Conservation (phyloP, 2,329 filamentous ascomycete species). For the Cercospora zeae-maydis region DNA sequence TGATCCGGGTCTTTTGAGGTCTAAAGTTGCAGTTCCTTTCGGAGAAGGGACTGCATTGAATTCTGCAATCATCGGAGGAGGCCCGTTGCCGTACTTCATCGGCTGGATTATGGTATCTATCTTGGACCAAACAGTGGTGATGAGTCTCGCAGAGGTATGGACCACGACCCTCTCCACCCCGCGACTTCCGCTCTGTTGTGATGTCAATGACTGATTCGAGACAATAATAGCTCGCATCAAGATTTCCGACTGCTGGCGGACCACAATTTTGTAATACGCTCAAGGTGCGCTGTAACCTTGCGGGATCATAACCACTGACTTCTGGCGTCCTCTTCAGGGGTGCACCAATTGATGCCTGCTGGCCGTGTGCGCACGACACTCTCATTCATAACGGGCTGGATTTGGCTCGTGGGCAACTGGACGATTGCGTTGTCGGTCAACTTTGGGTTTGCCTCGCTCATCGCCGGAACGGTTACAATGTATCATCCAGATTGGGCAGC, state of each 20-base stretch:
- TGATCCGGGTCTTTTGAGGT: background rate
- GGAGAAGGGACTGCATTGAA: slow-evolving; percentile 55
- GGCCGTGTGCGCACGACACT: background rate
- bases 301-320: background rate
- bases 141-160: slow-evolving; percentile 55
- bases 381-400: slow-evolving; percentile 67
- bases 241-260: slow-evolving; percentile 72
- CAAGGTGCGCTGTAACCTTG: background rate
- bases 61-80: slow-evolving; percentile 57
- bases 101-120: slow-evolving; percentile 65
- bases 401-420: slow-evolving; percentile 72
- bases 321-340: background rate
- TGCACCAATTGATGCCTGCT: background rate
- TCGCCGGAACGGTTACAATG: slow-evolving; percentile 48
- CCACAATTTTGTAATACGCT: slow-evolving; percentile 62
- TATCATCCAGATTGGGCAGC: slow-evolving; percentile 54
- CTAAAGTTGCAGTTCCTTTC: slow-evolving; percentile 41
- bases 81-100: slow-evolving; percentile 67
- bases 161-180: background rate
- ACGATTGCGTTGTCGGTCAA: slow-evolving; percentile 75
- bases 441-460: slow-evolving; percentile 60
- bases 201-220: background rate
- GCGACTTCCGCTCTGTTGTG: background rate
- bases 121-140: slow-evolving; percentile 67
- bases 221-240: slow-evolving; percentile 59